These are phyloP conservation scores for Solanum sitiens DNA, from an alignment of 257 asterid genomes.

Conservation along the genomic window DNA sequence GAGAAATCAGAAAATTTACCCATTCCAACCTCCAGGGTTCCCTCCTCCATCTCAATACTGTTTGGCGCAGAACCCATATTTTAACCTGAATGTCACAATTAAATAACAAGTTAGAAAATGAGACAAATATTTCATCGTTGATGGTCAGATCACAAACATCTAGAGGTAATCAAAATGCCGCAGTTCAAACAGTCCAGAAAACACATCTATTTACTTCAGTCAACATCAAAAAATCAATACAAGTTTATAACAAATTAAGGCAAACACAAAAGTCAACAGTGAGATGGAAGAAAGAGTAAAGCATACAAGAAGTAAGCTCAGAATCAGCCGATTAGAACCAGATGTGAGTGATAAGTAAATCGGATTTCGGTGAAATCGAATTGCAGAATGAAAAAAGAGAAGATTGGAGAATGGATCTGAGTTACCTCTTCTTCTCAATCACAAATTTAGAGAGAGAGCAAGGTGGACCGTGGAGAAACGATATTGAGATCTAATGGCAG, in stretches of 20 bases:
- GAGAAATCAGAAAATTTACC: not conserved
- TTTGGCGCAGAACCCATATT: slow-evolving; percentile 8
- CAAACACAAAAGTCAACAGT: not conserved
- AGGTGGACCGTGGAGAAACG: slow-evolving; percentile 5
- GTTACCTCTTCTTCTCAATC: not conserved
- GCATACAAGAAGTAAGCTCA: not conserved
- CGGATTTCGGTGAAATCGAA: not conserved
- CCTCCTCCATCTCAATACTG: slow-evolving; percentile 19
- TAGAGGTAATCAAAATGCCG: not conserved
- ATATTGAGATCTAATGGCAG: not conserved
- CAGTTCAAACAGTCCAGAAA: not conserved
- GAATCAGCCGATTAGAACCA: not conserved
- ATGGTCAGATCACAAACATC: not conserved
- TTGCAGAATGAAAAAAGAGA: not conserved
- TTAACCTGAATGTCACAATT: slow-evolving; percentile 1
- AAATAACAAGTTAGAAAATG: not conserved
- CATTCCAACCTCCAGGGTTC: slow-evolving; percentile 25
- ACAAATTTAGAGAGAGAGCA: not conserved
- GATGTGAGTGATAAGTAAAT: not conserved
- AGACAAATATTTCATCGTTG: not conserved
- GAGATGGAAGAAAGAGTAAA: not conserved
- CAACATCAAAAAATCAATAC: not conserved
- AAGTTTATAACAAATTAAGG: not conserved
- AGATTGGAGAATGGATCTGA: not conserved
- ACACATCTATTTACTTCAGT: not conserved